Base-by-base conservation (phyloP, 169 alveolate genomes). In the Cryptosporidium canis region DNA sequence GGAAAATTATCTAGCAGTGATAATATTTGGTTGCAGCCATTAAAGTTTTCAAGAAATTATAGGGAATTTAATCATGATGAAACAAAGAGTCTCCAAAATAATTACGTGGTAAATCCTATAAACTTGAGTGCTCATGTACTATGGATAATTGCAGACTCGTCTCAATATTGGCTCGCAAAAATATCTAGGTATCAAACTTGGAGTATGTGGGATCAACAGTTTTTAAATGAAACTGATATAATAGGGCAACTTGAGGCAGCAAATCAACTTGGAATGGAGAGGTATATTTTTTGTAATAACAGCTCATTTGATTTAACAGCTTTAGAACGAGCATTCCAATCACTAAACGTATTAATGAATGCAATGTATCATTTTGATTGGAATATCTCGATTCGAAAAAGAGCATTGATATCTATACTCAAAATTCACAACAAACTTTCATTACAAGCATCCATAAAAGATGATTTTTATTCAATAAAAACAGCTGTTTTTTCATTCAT, bases 121-220 rank as follows among this genome's bases (percentile, higher is more conserved):
- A 56, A 77, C 16, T 29, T 77, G 0, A 77, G 58, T 58, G 33
- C 27, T 27, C 55, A 55, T 58, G 33, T 77, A 29, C 21, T 77
- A 0, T 77, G 87, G 87, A 58, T 37, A 8, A 8, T 77, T 14
- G 63, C 39, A 39, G 87, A 77, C 41, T 21, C 71, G 11, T 58
- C 70, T 35, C 87, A 55, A 63, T 77, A 77, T 41, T 77, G 87
- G 87, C 51, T 77, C 3, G 87, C 87, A n/a, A 77, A 61, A 35
- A 58, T 77, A 3, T 48, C 44, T 47, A 65, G 87, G n/a, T 77
- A 35, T 61, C 87, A 77, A 41, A 77, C 87, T 9, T 77, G 87
- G 87, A 77, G 87, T 58, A 77, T 77, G 87, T 77, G 87, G 87
- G 87, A 77, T 35, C 87, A 77, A 48, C 87, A 77, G 27, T 63